These are phyloP conservation scores for Obba rivulosa DNA, from an alignment of 768 basidiomycete species.

Conservation along the genomic window DNA sequence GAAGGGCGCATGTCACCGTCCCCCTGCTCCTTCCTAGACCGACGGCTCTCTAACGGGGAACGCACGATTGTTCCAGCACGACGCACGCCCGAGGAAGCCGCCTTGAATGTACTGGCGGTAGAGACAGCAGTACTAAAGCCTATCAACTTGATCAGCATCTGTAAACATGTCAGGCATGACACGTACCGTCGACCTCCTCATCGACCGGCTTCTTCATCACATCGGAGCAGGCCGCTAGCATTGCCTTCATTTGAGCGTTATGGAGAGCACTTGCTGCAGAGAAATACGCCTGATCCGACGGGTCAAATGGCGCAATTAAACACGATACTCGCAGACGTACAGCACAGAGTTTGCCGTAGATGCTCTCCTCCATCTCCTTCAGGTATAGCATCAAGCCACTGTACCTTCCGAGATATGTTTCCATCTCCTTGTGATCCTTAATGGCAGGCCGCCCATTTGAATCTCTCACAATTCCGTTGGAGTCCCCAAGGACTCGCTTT, in stretches of 20 bases:
- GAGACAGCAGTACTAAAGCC: slow-evolving; percentile 36
- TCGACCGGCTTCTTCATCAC: slow-evolving; percentile 71
- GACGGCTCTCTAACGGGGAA: slow-evolving; percentile 56
- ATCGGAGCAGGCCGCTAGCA: slow-evolving; percentile 54
- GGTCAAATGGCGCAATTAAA: background rate
- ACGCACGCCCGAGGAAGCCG: slow-evolving; percentile 52
- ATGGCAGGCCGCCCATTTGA: slow-evolving; percentile 43
- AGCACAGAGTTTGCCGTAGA: slow-evolving; percentile 86
- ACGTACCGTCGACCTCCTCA: slow-evolving; percentile 64
- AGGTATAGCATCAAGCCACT: slow-evolving; percentile 87
- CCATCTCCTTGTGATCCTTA: slow-evolving; percentile 65
- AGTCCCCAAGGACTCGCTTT: slow-evolving; percentile 62
- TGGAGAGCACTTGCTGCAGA: slow-evolving; percentile 81
- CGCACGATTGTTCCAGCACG: slow-evolving; percentile 85
- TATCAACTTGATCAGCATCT: slow-evolving; percentile 18
- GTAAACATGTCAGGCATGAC: background rate
- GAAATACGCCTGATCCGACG: slow-evolving; percentile 71
- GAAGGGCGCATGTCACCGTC: slow-evolving; percentile 64
- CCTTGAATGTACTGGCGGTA: slow-evolving; percentile 33
- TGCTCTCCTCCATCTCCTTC: slow-evolving; percentile 90
- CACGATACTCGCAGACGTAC: slow-evolving; percentile 39
- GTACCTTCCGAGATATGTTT: slow-evolving; percentile 82
- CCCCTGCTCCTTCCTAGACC: slow-evolving; percentile 48
- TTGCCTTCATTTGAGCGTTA: slow-evolving; percentile 68
- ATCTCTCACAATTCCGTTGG: slow-evolving; percentile 46